Evolutionary conservation across 1,284 basidiomycete genomes (phyloP).

Genomic region (Cerioporus squamosus): DNA sequence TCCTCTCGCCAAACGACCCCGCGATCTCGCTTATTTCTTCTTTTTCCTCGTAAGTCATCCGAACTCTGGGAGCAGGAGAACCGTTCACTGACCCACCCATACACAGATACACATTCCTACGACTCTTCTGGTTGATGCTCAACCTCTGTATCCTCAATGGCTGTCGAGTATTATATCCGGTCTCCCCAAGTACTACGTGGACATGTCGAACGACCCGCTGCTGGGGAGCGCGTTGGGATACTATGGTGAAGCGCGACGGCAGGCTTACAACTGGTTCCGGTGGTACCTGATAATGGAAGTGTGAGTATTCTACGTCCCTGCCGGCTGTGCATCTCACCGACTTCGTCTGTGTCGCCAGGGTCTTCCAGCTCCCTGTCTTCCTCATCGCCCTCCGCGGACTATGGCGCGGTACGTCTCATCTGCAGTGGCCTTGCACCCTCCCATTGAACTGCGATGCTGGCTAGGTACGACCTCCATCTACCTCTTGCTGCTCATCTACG

Average conservation of each 20-base stretch:
- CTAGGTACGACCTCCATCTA: slow-evolving; percentile 39
- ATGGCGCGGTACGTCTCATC: slow-evolving; percentile 56
- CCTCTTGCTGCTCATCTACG: slow-evolving; percentile 71
- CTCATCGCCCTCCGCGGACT: slow-evolving; percentile 68
- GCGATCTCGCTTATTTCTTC: slow-evolving; percentile 64
- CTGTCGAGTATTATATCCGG: slow-evolving; percentile 50
- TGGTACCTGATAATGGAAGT: slow-evolving; percentile 65
- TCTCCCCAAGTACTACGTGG: slow-evolving; percentile 51
- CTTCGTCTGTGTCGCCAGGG: slow-evolving; percentile 35
- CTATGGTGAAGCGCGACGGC: slow-evolving; percentile 36
- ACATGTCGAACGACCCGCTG: slow-evolving; percentile 64
- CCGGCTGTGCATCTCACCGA: neutral
- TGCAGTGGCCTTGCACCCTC: neutral
- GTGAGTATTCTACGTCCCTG: slow-evolving; percentile 23
- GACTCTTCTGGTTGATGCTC: slow-evolving; percentile 70
- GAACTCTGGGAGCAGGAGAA: neutral
- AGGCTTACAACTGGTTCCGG: slow-evolving; percentile 65
- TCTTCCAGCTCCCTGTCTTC: slow-evolving; percentile 82
- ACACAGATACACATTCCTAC: slow-evolving; percentile 65
- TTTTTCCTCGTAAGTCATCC: slow-evolving; percentile 60
- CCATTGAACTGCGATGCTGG: neutral
- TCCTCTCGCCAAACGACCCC: slow-evolving; percentile 55
- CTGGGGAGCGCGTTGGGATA: slow-evolving; percentile 56
- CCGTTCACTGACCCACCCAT: neutral
- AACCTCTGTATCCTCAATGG: slow-evolving; percentile 63